These are phyloP conservation scores for Mollisiaceae sp. DNA, from an alignment of 2,329 filamentous ascomycete species.

Conservation along the genomic window DNA sequence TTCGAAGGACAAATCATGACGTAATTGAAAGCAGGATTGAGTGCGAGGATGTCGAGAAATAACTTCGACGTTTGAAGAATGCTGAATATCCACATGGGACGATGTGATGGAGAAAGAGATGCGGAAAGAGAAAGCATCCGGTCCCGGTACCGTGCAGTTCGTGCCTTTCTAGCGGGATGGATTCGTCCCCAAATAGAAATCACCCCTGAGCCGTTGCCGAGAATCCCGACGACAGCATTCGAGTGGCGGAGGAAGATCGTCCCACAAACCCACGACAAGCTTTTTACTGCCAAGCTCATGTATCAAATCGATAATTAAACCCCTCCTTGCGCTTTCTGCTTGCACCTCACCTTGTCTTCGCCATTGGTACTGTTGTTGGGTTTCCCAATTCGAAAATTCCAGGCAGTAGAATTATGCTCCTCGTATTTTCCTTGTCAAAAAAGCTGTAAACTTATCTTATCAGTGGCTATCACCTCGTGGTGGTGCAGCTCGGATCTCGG, in stretches of 20 bases:
- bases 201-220: slow-evolving; percentile 3
- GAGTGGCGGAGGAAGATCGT: not conserved
- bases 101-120: not conserved
- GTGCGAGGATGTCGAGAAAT: not conserved
- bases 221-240: not conserved
- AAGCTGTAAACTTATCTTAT: too few species aligned
- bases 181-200: not conserved
- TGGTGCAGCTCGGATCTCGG: not conserved
- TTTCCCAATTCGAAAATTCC: too few species aligned
- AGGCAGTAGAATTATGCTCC: too few species aligned
- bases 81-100: not conserved
- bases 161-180: not conserved
- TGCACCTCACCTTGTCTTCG: too few species aligned
- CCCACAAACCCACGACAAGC: not conserved
- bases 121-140: not conserved
- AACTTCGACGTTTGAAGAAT: not conserved
- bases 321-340: too few species aligned
- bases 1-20: not conserved
- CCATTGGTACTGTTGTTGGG: too few species aligned
- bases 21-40: not conserved
- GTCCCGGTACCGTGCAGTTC: not conserved
- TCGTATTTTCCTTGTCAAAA: too few species aligned
- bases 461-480: not conserved
- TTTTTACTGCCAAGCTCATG: not conserved
- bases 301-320: too few species aligned